These are phyloP conservation scores for Arabidopsis arenosa DNA, from an alignment of 345 rosid genomes.

Conservation along the genomic window DNA sequence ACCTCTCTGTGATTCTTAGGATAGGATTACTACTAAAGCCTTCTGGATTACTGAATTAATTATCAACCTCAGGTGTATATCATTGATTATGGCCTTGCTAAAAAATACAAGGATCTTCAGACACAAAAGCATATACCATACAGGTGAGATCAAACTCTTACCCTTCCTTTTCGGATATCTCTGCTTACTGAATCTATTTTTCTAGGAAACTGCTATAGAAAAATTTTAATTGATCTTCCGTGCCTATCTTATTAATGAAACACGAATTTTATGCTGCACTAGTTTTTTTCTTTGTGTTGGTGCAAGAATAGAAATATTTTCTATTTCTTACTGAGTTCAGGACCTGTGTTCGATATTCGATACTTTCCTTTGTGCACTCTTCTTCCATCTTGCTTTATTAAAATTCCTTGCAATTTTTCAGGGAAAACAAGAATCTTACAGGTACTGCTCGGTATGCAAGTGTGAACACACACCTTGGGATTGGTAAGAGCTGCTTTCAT, in stretches of 20 bases:
- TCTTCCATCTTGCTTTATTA: constrained; percentile 16
- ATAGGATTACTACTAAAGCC: constrained; percentile 15
- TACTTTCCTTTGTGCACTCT: constrained; percentile 16
- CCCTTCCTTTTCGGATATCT: neutral
- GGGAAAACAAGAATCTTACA: constrained; percentile 98
- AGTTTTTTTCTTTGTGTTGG: neutral
- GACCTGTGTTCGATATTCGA: constrained; percentile 16
- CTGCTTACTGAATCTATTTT: neutral
- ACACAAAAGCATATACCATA: constrained; percentile 51
- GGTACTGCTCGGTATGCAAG: constrained; percentile 99
- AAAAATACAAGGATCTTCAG: constrained; percentile 48
- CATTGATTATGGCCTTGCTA: constrained; percentile 53
- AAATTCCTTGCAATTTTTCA: constrained; percentile 42
- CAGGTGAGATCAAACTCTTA: constrained; percentile 35
- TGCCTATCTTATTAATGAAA: neutral
- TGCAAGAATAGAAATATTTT: neutral
- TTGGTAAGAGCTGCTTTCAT: constrained; percentile 58
- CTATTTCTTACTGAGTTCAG: neutral
- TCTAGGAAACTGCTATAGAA: neutral
- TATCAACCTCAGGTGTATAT: constrained; percentile 42
- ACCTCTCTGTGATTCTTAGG: neutral
- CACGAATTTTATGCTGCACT: neutral
- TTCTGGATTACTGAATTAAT: neutral
- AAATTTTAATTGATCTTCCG: neutral
- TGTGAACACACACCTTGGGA: constrained; percentile 96